phyloP scores from a whole-genome alignment of 2,329 filamentous ascomycete species.

The Neopestalotiopsis rosae region DNA sequence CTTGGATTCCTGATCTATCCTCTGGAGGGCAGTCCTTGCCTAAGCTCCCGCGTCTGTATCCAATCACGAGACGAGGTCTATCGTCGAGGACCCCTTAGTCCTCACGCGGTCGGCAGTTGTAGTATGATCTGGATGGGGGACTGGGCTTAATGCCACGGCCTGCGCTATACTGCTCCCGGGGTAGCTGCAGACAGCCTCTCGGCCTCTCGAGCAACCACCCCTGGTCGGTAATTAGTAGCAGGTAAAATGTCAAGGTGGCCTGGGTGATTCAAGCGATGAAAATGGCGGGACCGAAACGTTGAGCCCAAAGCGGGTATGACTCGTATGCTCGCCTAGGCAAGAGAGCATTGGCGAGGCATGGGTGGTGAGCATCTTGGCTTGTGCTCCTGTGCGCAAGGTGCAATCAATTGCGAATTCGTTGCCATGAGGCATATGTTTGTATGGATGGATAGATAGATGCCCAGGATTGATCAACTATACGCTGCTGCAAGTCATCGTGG shows the following conservation, averaged over 20 bases:
- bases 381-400: not conserved
- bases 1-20: not conserved
- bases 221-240: not conserved
- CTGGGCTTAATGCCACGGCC: not conserved
- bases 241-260: not conserved
- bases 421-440: not conserved
- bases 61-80: not conserved
- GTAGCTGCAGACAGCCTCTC: slow-evolving; percentile 6
- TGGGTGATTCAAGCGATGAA: slow-evolving; percentile 14
- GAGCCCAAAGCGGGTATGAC: slow-evolving; percentile 2
- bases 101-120: slow-evolving; percentile 7
- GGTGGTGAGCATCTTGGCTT: not conserved
- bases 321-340: slow-evolving; percentile 4
- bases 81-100: not conserved
- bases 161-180: not conserved
- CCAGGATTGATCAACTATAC: not conserved
- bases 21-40: not conserved
- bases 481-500: not conserved
- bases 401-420: not conserved
- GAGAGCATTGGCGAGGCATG: not conserved
- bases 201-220: too few relatives aligned
- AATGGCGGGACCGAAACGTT: slow-evolving; percentile 11
- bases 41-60: not conserved
- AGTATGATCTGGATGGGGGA: not conserved
- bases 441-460: not conserved